Base-by-base conservation (phyloP, 345 rosid genomes). In the Erucastrum elatum region DNA sequence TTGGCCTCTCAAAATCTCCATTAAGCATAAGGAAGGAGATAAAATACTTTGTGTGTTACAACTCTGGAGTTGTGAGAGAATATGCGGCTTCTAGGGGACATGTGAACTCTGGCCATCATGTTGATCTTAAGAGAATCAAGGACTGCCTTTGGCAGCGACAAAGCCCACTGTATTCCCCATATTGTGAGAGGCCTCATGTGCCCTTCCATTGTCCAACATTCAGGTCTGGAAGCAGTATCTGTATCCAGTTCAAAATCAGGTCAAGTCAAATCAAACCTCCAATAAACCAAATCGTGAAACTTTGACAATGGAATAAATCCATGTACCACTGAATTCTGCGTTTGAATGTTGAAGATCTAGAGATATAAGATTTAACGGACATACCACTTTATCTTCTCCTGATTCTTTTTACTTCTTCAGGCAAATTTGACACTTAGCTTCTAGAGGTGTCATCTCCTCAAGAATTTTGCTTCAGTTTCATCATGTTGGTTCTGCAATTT, bases 91-190 rank as follows among this genome's bases (percentile, higher is more conserved):
- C 79, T 74, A 2, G 96, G 94, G 11, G 96, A 90, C 7, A 84
- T 70, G 70, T 85, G 84, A 64, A 86, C 82, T 80, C 98, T 85
- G 70, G 92, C 98, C 98, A 94, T 92, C 75, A 90, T 85, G 80
- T 90, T 90, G 70, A 92, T 81, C 84, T 86, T 84, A 1, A 98
- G 98, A 8, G 98, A 95, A 13, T 92, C 97, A 1, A 90, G 88
- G 33, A 94, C 87, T 44, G 94, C 97, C 87, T 86, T 92, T 26
- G 97, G 86, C 55, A 94, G 88, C 68, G 98, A 94, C 64, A 80
- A 33, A 4, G 35, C 35, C 35, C 35, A 33, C 6, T 33, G 35
- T 6, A 33, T 4, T 33, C 35, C 35, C 35, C 35, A 1, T 33
- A 33, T 33, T 33, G 35, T 6, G 35, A 33, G 35, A 33, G 35